A percentile compares a stretch with the other conserved stretches of the same genome.
Evolutionary conservation across 2,329 filamentous ascomycete genomes (phyloP).

Genomic region (Sporothrix protearum): DNA sequence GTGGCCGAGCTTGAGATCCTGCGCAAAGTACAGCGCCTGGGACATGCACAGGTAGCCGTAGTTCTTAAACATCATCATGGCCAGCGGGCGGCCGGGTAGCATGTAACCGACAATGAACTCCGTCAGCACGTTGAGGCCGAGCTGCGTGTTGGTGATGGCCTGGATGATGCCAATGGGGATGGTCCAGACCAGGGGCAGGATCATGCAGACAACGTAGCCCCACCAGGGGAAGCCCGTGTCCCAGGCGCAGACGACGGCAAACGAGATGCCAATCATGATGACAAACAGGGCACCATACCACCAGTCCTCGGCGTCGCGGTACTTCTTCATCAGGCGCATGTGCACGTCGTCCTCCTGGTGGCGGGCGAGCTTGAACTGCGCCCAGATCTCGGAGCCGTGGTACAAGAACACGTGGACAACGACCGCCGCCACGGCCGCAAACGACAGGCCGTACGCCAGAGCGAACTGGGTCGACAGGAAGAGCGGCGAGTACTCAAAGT

Average conservation of each 20-base stretch:
- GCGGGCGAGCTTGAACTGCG: conserved; percentile 53
- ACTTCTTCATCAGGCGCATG: conserved; percentile 61
- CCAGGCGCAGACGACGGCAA: conserved; percentile 53
- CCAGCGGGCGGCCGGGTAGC: conserved; percentile 66
- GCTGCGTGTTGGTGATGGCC: conserved; percentile 66
- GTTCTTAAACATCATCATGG: conserved; percentile 69
- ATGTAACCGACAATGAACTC: conserved; percentile 75
- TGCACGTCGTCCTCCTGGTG: conserved; percentile 57
- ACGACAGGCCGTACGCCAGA: conserved; percentile 53
- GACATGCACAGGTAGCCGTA: conserved; percentile 63
- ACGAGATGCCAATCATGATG: conserved; percentile 53
- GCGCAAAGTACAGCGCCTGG: conserved; percentile 61
- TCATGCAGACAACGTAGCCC: conserved; percentile 55
- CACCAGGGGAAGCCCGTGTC: conserved; percentile 56
- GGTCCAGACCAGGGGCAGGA: conserved; percentile 56
- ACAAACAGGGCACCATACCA: conserved; percentile 54
- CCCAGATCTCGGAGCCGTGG: conserved; percentile 53
- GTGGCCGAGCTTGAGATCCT: conserved; percentile 67
- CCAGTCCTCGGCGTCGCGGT: conserved; percentile 57
- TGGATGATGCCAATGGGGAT: conserved; percentile 63
- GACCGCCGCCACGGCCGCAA: conserved; percentile 60
- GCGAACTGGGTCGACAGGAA: conserved; percentile 62
- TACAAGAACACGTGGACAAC: conserved; percentile 55
- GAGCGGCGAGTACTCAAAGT: conserved; percentile 62
- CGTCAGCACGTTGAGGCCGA: conserved; percentile 68